A percentile compares a stretch with the other conserved stretches of the same genome.
phyloP scores from a whole-genome alignment of 768 basidiomycete genomes.

The Myochromella boudieri region DNA sequence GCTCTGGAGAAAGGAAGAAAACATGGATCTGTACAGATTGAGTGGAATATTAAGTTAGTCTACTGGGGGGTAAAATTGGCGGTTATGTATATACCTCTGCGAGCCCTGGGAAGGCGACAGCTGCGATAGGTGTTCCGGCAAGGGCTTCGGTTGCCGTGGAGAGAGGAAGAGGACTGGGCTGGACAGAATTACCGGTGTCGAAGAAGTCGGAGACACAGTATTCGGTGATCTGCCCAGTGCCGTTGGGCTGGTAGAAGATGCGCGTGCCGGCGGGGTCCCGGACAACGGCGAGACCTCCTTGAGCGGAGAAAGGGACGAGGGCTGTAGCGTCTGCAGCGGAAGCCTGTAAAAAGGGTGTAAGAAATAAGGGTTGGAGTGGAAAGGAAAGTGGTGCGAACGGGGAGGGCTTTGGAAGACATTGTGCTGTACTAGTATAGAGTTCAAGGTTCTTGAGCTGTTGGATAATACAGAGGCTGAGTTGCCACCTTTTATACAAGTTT shows the following conservation, averaged over 20 bases:
- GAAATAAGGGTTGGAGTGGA: no score
- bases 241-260: not conserved
- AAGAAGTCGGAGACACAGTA: not conserved
- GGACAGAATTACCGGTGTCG: not conserved
- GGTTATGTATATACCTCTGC: not conserved
- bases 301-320: no score
- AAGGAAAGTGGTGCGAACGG: no score
- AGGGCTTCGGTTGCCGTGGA: not conserved
- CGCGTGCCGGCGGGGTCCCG: not conserved
- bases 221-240: not conserved
- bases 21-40: not conserved
- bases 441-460: no score
- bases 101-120: not conserved
- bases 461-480: no score
- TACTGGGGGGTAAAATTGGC: not conserved
- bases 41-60: not conserved
- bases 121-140: not conserved
- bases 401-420: no score
- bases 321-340: no score
- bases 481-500: no score
- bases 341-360: no score
- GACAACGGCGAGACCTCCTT: not conserved
- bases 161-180: not conserved
- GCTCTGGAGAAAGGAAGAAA: not conserved
- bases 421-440: no score